Conservation (phyloP, 2,329 filamentous ascomycete genomes). For the Geoglossum cookeanum region DNA sequence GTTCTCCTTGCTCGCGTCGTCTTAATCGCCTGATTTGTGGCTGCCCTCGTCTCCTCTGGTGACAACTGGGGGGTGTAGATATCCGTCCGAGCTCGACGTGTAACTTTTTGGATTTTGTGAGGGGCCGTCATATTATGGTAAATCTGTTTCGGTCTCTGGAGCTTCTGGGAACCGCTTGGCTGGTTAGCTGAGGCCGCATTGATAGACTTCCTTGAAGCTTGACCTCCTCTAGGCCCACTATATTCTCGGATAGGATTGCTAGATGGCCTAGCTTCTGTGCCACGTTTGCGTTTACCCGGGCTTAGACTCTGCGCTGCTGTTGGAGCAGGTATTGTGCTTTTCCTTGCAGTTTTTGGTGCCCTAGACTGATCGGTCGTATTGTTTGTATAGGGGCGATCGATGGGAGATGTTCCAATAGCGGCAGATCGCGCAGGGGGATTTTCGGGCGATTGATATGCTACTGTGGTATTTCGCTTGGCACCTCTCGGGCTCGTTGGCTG, state of each 20-base stretch:
- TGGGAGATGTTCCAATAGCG: background rate
- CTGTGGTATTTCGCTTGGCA: background rate
- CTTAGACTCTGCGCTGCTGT: background rate
- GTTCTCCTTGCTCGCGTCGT: too few relatives aligned
- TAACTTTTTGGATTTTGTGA: background rate
- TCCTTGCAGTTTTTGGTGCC: background rate
- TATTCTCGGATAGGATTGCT: background rate
- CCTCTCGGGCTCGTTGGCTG: background rate
- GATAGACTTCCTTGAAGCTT: background rate
- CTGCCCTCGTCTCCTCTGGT: background rate
- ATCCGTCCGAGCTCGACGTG: background rate
- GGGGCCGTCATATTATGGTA: background rate
- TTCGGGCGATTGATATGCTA: background rate
- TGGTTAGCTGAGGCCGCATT: background rate
- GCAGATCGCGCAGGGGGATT: background rate
- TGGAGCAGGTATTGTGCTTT: background rate
- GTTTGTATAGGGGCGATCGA: too few relatives aligned
- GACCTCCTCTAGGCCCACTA: background rate
- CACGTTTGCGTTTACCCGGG: background rate
- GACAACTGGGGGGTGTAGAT: background rate
- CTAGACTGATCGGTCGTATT: background rate
- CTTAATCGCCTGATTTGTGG: background rate
- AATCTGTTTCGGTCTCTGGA: background rate
- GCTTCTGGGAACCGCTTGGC: background rate
- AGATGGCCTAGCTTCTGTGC: background rate